Percentiles rank a stretch among this genome's conserved stretches.
Conservation (phyloP, 2,329 filamentous ascomycete genomes). For the Cercospora berteroae region DNA sequence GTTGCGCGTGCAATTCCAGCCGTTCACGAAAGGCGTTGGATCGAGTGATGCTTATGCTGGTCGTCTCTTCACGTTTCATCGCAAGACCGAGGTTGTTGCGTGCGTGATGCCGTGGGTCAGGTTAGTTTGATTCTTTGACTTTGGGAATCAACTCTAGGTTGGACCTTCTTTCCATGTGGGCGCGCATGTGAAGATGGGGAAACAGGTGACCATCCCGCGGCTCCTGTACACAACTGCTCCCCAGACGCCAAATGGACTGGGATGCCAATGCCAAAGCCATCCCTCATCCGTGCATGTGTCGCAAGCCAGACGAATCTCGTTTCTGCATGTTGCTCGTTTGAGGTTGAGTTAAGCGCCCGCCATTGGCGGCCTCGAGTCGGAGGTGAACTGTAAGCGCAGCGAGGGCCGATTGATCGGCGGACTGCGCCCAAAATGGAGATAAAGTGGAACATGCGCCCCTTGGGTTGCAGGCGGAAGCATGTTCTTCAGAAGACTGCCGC, state of each 20-base stretch:
- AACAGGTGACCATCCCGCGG: neutral
- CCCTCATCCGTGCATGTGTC: neutral
- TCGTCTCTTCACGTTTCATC: neutral
- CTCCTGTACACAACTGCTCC: neutral
- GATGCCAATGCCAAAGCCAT: neutral
- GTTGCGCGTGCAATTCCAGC: neutral
- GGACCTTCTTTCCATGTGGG: neutral
- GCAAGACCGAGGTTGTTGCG: neutral
- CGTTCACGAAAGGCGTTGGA: neutral
- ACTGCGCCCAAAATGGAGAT: neutral
- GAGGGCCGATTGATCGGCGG: neutral
- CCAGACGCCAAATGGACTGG: neutral
- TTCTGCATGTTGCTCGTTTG: constrained; percentile 2
- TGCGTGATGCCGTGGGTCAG: neutral
- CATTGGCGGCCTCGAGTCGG: neutral
- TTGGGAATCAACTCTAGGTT: neutral
- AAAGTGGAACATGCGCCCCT: neutral
- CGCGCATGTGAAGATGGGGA: neutral
- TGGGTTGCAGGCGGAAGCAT: neutral
- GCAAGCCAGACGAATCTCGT: neutral
- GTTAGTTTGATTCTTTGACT: neutral
- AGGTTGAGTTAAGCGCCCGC: neutral
- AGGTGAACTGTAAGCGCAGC: neutral
- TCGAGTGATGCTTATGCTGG: neutral
- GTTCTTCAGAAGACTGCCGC: neutral